A percentile compares a stretch with the other conserved stretches of the same genome.
phyloP scores from a whole-genome alignment of 441 rosid genomes.

The Erodium texanum region DNA sequence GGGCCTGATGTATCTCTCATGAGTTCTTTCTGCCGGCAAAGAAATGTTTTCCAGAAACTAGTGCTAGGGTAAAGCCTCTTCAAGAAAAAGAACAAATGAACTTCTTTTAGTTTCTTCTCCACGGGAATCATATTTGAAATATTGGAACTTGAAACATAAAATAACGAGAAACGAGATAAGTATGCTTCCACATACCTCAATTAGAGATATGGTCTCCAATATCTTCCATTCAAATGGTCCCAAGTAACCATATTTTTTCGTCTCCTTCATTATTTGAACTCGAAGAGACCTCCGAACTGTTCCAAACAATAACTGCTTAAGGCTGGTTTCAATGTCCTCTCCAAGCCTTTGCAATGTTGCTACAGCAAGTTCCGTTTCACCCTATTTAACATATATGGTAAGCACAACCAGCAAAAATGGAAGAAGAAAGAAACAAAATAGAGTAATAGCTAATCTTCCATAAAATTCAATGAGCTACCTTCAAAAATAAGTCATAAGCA shows the following conservation, averaged over 20 bases:
- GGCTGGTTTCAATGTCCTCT: constrained; percentile 79
- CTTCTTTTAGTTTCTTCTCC: constrained; percentile 21
- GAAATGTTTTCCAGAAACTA: constrained; percentile 81
- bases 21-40: constrained; percentile 45
- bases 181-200: constrained; percentile 61
- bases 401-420: constrained; percentile 16
- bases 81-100: constrained; percentile 26
- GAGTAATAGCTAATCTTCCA: constrained; percentile 17
- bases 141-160: constrained; percentile 16
- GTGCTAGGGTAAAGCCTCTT: constrained; percentile 98
- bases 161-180: constrained; percentile 9
- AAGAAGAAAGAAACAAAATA: constrained; percentile 9
- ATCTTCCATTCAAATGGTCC: constrained; percentile 74
- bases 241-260: constrained; percentile 64
- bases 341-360: constrained; percentile 92
- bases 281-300: constrained; percentile 86
- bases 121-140: constrained; percentile 17
- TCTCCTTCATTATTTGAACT: constrained; percentile 69
- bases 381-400: constrained; percentile 50
- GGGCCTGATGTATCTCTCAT: constrained; percentile 27
- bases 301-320: constrained; percentile 89
- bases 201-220: constrained; percentile 65
- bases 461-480: constrained; percentile 46
- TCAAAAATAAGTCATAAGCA: constrained; percentile 89
- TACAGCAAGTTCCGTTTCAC: constrained; percentile 83